phyloP scores from a whole-genome alignment of 1,139 yeast species.

The Geotrichum siamense region DNA sequence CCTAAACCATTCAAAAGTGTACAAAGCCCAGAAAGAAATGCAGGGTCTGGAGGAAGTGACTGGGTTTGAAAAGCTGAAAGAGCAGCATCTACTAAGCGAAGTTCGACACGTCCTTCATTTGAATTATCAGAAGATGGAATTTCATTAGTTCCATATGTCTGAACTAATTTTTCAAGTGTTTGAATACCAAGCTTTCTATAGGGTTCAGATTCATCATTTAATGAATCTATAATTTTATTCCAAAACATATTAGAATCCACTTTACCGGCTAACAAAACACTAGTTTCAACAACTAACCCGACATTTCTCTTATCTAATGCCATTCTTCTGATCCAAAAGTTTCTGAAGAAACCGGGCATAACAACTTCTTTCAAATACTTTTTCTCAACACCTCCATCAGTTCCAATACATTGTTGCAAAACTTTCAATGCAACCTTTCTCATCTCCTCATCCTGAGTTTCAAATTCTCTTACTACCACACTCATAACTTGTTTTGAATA shows the following conservation, averaged over 20 bases:
- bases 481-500: slow-evolving; percentile 69
- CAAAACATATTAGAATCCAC: slow-evolving; percentile 61
- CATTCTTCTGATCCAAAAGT: slow-evolving; percentile 60
- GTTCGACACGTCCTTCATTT: slow-evolving; percentile 49
- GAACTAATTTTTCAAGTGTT: slow-evolving; percentile 48
- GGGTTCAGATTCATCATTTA: slow-evolving; percentile 80
- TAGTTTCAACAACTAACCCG: slow-evolving; percentile 64
- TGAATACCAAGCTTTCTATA: slow-evolving; percentile 75
- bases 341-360: slow-evolving; percentile 55
- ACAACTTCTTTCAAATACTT: slow-evolving; percentile 45
- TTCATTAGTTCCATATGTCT: slow-evolving; percentile 44
- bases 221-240: slow-evolving; percentile 47
- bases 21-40: slow-evolving; percentile 59
- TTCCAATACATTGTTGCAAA: slow-evolving; percentile 49
- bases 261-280: slow-evolving; percentile 57
- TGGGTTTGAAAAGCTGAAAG: slow-evolving; percentile 84
- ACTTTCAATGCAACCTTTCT: slow-evolving; percentile 60
- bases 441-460: slow-evolving; percentile 87
- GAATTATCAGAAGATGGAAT: slow-evolving; percentile 30
- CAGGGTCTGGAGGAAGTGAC: slow-evolving; percentile 41
- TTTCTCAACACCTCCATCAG: slow-evolving; percentile 45
- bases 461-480: slow-evolving; percentile 63
- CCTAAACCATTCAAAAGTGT: slow-evolving; percentile 62
- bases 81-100: slow-evolving; percentile 69
- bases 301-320: slow-evolving; percentile 47